Evolutionary conservation across 163 green algal species (phyloP).

Genomic region (Coccomyxa subellipsoidea): DNA sequence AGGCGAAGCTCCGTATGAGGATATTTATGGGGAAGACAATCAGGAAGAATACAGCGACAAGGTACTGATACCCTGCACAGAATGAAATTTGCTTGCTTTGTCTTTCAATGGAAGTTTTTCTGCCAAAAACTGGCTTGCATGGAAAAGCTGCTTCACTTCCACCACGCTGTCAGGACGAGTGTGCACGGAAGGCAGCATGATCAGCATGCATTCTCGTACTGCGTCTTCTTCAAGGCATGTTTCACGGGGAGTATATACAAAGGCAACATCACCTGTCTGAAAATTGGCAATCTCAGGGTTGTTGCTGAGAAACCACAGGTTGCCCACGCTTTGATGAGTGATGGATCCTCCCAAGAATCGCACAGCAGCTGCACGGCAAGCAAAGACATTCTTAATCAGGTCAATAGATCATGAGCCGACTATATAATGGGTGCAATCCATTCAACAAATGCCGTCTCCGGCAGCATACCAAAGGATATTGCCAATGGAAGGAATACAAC

Average conservation of each 20-base stretch:
- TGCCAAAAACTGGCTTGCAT: too few relatives aligned
- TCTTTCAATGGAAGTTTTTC: too few relatives aligned
- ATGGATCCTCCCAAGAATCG: not conserved
- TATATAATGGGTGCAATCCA: too few relatives aligned
- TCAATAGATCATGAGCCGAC: not conserved
- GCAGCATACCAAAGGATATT: too few relatives aligned
- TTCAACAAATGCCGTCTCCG: too few relatives aligned
- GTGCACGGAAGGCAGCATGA: not conserved
- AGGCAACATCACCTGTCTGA: constrained; percentile 1
- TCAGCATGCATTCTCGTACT: not conserved
- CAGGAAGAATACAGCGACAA: constrained; percentile 7
- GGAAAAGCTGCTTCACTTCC: not conserved
- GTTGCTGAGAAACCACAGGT: constrained; percentile 11
- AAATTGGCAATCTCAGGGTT: constrained; percentile 17
- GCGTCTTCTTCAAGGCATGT: too few relatives aligned
- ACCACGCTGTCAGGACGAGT: not conserved
- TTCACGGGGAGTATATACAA: too few relatives aligned
- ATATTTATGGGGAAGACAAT: constrained; percentile 9
- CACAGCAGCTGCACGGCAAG: not conserved
- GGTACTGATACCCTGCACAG: constrained; percentile 17
- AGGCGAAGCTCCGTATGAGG: constrained; percentile 6
- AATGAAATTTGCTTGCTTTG: too few relatives aligned
- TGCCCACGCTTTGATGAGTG: not conserved
- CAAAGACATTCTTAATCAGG: not conserved
- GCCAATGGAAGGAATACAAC: too few relatives aligned